A percentile compares a stretch with the other conserved stretches of the same genome.
Conservation (phyloP, 768 basidiomycete species). For the Lanmaoa rubissima region DNA sequence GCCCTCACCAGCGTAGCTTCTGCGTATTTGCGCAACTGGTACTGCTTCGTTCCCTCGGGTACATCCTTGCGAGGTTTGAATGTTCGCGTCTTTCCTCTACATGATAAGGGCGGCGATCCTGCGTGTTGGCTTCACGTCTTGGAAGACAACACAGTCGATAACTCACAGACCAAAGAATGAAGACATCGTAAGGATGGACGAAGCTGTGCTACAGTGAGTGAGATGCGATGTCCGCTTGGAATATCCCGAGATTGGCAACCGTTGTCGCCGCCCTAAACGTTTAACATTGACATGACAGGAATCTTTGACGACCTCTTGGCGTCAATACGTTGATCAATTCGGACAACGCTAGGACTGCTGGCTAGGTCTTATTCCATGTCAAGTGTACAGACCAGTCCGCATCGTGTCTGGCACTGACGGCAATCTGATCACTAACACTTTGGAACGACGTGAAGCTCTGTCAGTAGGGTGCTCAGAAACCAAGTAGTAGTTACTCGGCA, state of each 20-base stretch:
- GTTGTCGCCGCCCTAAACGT: constrained; percentile 1
- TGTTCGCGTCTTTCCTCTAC: constrained; percentile 88
- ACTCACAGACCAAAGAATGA: constrained; percentile 88
- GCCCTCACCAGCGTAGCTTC: constrained; percentile 81
- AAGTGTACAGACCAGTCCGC: background rate
- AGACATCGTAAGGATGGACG: constrained; percentile 51
- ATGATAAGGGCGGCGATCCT: constrained; percentile 9
- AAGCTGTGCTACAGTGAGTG: constrained; percentile 8
- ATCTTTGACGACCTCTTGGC: background rate
- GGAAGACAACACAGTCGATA: background rate
- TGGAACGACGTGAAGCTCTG: background rate
- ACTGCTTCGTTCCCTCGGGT: constrained; percentile 95
- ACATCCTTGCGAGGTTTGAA: constrained; percentile 97
- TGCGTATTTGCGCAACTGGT: constrained; percentile 96
- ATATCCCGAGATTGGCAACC: constrained; percentile 15
- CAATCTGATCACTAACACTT: background rate
- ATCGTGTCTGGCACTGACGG: background rate
- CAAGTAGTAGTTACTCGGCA: background rate
- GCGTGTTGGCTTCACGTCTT: constrained; percentile 11
- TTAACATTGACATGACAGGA: too few relatives aligned
- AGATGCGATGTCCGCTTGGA: background rate
- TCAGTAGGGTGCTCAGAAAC: background rate
- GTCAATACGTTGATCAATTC: background rate
- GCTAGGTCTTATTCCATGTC: background rate
- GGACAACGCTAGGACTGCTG: background rate